Base-by-base conservation (phyloP, 108 stramenopile genomes). In the Pseudonitzschia pungens region DNA sequence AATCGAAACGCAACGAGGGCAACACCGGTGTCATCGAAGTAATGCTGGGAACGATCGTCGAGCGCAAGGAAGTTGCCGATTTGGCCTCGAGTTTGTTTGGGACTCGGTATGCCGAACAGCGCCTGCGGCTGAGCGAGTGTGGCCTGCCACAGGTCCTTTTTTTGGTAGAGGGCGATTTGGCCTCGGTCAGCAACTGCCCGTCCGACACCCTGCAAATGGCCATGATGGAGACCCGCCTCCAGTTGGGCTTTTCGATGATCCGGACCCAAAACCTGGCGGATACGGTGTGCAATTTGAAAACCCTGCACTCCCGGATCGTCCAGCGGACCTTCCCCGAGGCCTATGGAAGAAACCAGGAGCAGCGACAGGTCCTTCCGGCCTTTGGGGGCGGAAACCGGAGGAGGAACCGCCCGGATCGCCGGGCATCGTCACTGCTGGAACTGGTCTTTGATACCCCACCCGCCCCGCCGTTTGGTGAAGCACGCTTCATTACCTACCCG, bases 1-100 rank as follows among this genome's bases (percentile, higher is more conserved):
- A 54, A 24, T 36, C 27, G 68, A 53, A 59, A 24, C 57, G 44
- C 27, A 29, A 36, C 36, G 14, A 18, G 9, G 10, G 10, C 45
- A 48, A 48, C 14, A 41, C 22, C 22, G 24, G 40, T 11, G 53
- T 36, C 33, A 57, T 74, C 22, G 87, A 88, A 73, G 40, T 88
- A 24, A 43, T 88, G 60, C 65, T 83, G 67, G 87, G 87, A 22
- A 88, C 87, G 21, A 84, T 88, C 43, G 53, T 88, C 26, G 87
- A 88, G 71, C 82, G 87, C 31, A 88, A 88, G 59, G 69, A 76
- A 32, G 68, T 77, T 26, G 27, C 20, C 26, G 87, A 88, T 71
- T 64, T 88, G 70, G 75, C 64, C 8, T 16, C 42, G 5, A 70
- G 68, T 52, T 62, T 88, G 33, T 79, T 73, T 56, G 87, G 87